A percentile compares a stretch with the other conserved stretches of the same genome.
Evolutionary conservation across 345 rosid genomes (phyloP).

Genomic region (Rhodamnia argentea): DNA sequence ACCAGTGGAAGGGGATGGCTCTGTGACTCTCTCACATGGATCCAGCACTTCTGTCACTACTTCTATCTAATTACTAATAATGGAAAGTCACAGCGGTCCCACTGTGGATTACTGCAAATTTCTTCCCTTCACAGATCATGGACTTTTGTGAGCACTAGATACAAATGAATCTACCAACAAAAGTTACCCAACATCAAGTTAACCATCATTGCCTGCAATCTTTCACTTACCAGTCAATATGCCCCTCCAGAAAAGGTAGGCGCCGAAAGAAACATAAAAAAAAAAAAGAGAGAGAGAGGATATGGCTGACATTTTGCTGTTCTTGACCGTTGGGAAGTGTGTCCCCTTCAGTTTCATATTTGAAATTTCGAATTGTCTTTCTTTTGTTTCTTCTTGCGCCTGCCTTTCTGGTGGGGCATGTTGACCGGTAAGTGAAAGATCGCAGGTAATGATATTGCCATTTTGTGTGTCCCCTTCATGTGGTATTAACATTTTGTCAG

Average conservation of each 20-base stretch:
- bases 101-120: background rate
- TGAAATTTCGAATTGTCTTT: too few species aligned
- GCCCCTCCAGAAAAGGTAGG: background rate
- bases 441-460: background rate
- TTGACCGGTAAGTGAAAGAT: background rate
- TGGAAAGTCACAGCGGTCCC: background rate
- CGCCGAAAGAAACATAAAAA: too few species aligned
- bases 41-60: background rate
- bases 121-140: background rate
- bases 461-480: too few species aligned
- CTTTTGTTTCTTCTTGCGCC: too few species aligned
- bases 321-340: too few species aligned
- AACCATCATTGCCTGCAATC: background rate
- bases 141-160: background rate
- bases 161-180: background rate
- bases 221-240: background rate
- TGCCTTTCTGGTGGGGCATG: background rate
- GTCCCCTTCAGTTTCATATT: background rate
- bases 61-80: background rate
- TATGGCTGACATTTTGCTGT: too few species aligned
- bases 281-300: too few species aligned
- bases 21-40: background rate
- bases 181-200: background rate
- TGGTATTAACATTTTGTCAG: background rate
- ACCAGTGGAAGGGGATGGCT: background rate